phyloP scores from a whole-genome alignment of 2,329 filamentous ascomycete genomes.

The Achaetomium macrosporum region DNA sequence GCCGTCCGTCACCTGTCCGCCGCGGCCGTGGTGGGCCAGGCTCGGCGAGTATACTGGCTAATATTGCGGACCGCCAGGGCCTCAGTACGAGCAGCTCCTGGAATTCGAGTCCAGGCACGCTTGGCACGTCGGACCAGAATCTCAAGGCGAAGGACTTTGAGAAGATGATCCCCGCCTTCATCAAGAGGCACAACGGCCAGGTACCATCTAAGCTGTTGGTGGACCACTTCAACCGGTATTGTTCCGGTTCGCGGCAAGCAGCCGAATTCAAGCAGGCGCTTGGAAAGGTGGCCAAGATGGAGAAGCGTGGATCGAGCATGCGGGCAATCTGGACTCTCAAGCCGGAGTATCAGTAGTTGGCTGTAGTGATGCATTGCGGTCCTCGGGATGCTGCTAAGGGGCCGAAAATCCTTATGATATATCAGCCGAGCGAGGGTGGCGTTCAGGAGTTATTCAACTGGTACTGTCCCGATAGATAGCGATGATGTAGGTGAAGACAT shows the following conservation, averaged over 20 bases:
- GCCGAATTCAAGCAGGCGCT: conserved; percentile 79
- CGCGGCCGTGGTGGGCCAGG: conserved; percentile 45
- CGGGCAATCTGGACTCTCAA: conserved; percentile 50
- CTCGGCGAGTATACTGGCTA: conserved; percentile 50
- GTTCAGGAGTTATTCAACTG: not conserved
- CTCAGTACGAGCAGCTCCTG: conserved; percentile 36
- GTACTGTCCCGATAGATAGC: not conserved
- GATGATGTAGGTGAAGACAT: not conserved
- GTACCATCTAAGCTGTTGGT: conserved; percentile 81
- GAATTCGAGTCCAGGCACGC: conserved; percentile 43
- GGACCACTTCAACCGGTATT: conserved; percentile 82
- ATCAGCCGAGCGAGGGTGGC: not conserved
- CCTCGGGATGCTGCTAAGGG: too few relatives aligned
- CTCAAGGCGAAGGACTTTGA: conserved; percentile 58
- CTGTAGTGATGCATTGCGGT: not conserved
- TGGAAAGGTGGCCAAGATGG: conserved; percentile 66
- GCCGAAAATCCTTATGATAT: not conserved
- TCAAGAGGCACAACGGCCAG: conserved; percentile 68
- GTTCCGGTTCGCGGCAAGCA: conserved; percentile 60
- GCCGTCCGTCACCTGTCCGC: conserved; percentile 52
- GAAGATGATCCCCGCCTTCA: conserved; percentile 70
- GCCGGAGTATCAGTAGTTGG: conserved; percentile 24
- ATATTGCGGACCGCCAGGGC: conserved; percentile 53
- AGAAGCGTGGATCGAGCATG: conserved; percentile 50
- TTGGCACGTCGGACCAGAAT: conserved; percentile 29